Evolutionary conservation across 2,329 filamentous ascomycete species (phyloP).

Genomic region (Alternaria ventricosa): DNA sequence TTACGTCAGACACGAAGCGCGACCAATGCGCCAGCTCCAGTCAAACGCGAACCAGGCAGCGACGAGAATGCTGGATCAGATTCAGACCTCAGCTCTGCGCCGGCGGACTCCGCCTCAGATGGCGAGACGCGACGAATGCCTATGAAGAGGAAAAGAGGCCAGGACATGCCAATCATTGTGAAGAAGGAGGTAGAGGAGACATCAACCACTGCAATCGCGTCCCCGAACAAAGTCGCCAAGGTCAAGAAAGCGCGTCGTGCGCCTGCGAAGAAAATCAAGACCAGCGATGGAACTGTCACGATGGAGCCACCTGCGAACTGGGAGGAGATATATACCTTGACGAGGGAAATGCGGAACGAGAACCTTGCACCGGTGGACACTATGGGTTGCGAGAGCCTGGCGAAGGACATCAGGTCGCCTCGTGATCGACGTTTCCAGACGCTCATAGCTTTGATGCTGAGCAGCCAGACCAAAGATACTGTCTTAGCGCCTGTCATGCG

Average conservation of each 20-base stretch:
- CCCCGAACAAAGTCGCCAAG: conserved; percentile 34
- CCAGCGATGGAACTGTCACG: conserved; percentile 47
- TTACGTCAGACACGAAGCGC: conserved; percentile 42
- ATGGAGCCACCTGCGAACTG: conserved; percentile 75
- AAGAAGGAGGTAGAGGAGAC: conserved; percentile 40
- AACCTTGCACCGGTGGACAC: conserved; percentile 88
- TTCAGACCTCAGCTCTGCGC: conserved; percentile 43
- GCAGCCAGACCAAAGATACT: conserved; percentile 91
- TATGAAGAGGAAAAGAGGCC: conserved; percentile 58
- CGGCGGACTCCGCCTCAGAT: conserved; percentile 34
- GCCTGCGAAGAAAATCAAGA: conserved; percentile 44
- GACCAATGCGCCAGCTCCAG: conserved; percentile 28
- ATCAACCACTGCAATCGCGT: conserved; percentile 21
- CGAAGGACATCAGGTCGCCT: conserved; percentile 58
- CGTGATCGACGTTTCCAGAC: conserved; percentile 80
- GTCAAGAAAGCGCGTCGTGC: conserved; percentile 47
- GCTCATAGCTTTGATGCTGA: conserved; percentile 86
- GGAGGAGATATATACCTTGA: conserved; percentile 79
- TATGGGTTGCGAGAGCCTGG: conserved; percentile 89
- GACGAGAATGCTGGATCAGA: conserved; percentile 24
- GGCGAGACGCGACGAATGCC: conserved; percentile 18
- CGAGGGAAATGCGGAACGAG: conserved; percentile 77
- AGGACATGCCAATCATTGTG: conserved; percentile 38
- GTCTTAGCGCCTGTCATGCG: conserved; percentile 85
- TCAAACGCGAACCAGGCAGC: conserved; percentile 15